Base-by-base conservation (phyloP, 768 basidiomycete genomes). In the Pluteus cervinus region DNA sequence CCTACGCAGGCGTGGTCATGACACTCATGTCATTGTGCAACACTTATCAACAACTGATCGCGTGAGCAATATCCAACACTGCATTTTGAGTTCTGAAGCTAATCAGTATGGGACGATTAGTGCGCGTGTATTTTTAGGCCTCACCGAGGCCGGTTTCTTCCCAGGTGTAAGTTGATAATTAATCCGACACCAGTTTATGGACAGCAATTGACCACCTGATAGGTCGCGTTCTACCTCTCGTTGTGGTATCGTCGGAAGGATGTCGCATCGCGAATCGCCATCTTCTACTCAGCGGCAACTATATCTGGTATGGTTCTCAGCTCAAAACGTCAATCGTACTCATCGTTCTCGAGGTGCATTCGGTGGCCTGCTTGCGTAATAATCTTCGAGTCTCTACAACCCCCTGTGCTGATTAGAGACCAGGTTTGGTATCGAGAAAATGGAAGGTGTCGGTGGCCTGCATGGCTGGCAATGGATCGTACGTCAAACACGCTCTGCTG, bases 251-350 rank as follows among this genome's bases (percentile, higher is more conserved):
- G 75, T 7, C 62, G 72, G 24, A 58, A 60, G 36, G 79, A 82
- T 48, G 69, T 78, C 29, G 76, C 73, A 12, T 59, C 57, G 47
- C 69, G 79, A 18, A 68, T 79, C 39, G 75, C 79, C 4, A 61
- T 81, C 24, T 81, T 82, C 62, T 79, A 79, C 53, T 71, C 71
- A 14, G 76, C 77, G 24, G 76, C 77, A 8, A 78, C 75, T 2
- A 49, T 73, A 24, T 69, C 76, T 12, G 77, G 68, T 52, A 24
- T n/a, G 44, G 35, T 4, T 12, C n/a, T n/a, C n/a, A n/a, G n/a
- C 28, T 20, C n/a, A 26, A 16, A 29, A 8, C 7, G 3, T 10
- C 23, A 9, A 16, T 16, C 23, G n/a, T 14, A 15, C 12, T 40
- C 4, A 34, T 12, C 24, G 41, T 18, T 46, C 47, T 60, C 41